Evolutionary conservation across 768 basidiomycete genomes (phyloP).

Genomic region (Filobasidium wieringae): DNA sequence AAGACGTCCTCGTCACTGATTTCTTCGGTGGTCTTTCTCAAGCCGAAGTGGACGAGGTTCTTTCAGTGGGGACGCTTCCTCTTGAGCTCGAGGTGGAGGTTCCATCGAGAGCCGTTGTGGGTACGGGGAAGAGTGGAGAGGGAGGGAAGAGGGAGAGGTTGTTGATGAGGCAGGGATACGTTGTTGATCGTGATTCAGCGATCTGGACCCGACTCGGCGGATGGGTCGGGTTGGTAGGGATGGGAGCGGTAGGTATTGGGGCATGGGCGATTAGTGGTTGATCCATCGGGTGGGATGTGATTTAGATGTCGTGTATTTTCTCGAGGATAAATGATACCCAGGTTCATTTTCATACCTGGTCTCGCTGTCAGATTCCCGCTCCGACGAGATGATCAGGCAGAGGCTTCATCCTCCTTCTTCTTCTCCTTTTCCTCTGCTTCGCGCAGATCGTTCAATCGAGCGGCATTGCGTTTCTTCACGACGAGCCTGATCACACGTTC

Average conservation of each 20-base stretch:
- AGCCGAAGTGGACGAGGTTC: slow-evolving; percentile 45
- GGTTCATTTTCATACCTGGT: not conserved
- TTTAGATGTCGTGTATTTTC: not conserved
- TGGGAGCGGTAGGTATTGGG: not conserved
- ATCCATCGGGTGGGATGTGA: not conserved
- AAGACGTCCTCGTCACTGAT: slow-evolving; percentile 57
- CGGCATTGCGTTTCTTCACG: slow-evolving; percentile 37
- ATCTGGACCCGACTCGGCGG: not conserved
- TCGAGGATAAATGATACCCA: not conserved
- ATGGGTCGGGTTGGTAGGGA: not conserved
- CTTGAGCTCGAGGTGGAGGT: not conserved
- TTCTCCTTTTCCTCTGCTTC: slow-evolving; percentile 13
- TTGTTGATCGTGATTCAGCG: not conserved
- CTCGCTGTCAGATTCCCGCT: too few species aligned
- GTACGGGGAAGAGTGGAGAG: not conserved
- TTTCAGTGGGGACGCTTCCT: not conserved
- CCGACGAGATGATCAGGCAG: not conserved
- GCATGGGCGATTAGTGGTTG: not conserved
- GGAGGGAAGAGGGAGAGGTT: not conserved
- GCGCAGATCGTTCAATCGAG: slow-evolving; percentile 29
- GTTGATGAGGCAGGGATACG: not conserved
- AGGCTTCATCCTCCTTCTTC: not conserved
- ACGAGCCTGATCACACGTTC: slow-evolving; percentile 51
- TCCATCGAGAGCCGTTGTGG: not conserved
- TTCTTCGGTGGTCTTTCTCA: slow-evolving; percentile 82